Percentiles rank a stretch among this genome's conserved stretches.
phyloP scores from a whole-genome alignment of 2,329 filamentous ascomycete genomes.

The Alternaria dauci region DNA sequence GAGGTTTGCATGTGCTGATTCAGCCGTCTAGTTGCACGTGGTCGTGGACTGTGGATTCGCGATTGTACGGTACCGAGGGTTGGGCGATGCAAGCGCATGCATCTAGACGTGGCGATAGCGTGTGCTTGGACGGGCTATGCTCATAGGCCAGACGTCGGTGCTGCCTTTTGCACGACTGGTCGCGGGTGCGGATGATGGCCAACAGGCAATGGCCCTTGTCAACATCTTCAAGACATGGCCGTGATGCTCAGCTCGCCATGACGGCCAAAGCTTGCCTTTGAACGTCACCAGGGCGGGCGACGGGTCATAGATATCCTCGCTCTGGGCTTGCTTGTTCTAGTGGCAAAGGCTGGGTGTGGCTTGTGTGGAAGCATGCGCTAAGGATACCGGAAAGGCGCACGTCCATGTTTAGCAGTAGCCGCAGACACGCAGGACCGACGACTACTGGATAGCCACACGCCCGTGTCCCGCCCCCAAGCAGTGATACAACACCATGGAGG shows the following conservation, averaged over 20 bases:
- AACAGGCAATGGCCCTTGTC: background rate
- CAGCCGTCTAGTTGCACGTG: background rate
- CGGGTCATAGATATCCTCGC: background rate
- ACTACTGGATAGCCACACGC: constrained; percentile 21
- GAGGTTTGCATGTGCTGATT: background rate
- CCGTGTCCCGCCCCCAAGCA: constrained; percentile 38
- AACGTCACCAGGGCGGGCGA: constrained; percentile 4
- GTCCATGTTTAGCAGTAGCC: constrained; percentile 24
- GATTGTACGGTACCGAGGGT: background rate
- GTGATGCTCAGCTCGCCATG: background rate
- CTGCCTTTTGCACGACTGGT: background rate
- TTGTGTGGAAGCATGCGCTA: constrained; percentile 18
- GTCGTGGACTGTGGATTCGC: background rate
- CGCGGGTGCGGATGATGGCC: background rate
- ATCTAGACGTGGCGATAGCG: constrained; percentile 16
- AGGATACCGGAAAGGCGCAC: constrained; percentile 21
- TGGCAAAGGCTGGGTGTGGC: constrained; percentile 8
- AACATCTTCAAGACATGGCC: background rate
- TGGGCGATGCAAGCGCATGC: constrained; percentile 6
- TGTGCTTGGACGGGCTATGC: background rate
- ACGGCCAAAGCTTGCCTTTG: background rate
- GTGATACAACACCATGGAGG: constrained; percentile 47
- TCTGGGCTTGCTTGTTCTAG: constrained; percentile 1
- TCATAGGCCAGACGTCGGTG: constrained; percentile 6
- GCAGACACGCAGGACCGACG: constrained; percentile 21